phyloP scores from a whole-genome alignment of 192 early-diverging fungal species.

The Phycomyces nitens region DNA sequence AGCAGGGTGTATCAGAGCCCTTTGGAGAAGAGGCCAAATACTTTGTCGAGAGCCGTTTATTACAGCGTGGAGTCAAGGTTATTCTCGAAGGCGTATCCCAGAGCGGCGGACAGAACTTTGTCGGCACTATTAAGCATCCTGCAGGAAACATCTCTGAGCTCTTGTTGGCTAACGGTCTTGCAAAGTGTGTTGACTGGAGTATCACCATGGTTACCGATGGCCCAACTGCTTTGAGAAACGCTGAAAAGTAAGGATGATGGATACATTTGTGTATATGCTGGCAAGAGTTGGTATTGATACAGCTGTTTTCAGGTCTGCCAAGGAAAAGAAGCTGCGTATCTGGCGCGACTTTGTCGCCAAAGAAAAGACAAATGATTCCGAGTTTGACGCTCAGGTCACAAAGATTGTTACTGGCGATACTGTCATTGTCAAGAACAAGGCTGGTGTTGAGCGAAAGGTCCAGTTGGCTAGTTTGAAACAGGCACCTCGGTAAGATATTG shows the following conservation, averaged over 20 bases:
- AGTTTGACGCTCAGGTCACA: constrained; percentile 52
- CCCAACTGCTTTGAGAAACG: constrained; percentile 66
- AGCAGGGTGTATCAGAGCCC: constrained; percentile 68
- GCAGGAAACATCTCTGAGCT: constrained; percentile 91
- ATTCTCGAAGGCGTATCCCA: constrained; percentile 70
- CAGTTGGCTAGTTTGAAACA: constrained; percentile 43
- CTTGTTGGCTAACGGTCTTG: constrained; percentile 75
- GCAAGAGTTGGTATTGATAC: too few species aligned
- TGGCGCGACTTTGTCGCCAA: constrained; percentile 71
- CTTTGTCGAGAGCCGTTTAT: constrained; percentile 85
- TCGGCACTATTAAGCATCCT: constrained; percentile 75
- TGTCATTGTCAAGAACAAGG: constrained; percentile 40
- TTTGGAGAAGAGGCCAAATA: constrained; percentile 91
- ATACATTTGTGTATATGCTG: too few species aligned
- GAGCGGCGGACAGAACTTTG: constrained; percentile 65
- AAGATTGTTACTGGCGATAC: constrained; percentile 57
- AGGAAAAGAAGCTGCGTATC: constrained; percentile 78
- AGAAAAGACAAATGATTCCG: constrained; percentile 43
- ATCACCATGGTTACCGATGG: constrained; percentile 73
- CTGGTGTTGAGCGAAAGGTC: constrained; percentile 34
- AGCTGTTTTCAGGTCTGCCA: constrained; percentile 39
- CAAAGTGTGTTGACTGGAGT: constrained; percentile 86
- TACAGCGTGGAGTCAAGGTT: constrained; percentile 89
- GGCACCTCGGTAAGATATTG: constrained; percentile 29
- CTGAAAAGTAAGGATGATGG: constrained; percentile 59